Conservation (phyloP, 805 yeast genomes). For the Limtongia smithiae region DNA sequence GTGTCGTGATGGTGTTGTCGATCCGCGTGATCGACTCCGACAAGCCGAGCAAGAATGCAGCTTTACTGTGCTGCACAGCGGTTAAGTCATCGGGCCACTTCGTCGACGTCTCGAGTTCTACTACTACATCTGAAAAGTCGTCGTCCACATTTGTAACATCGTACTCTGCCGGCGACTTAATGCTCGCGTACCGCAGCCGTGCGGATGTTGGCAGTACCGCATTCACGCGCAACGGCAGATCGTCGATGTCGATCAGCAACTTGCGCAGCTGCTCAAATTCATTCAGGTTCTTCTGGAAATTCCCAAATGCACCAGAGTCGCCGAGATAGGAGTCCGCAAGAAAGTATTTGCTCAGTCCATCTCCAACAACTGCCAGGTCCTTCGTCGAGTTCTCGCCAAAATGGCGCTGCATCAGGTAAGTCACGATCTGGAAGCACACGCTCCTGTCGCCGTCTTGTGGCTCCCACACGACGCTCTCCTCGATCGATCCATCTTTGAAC, state of each 20-base stretch:
- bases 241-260: conserved; percentile 45
- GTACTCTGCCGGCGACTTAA: conserved; percentile 73
- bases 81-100: conserved; percentile 92
- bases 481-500: conserved; percentile 87
- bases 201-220: conserved; percentile 72
- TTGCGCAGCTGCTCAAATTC: conserved; percentile 54
- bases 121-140: conserved; percentile 64
- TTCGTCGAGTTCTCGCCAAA: conserved; percentile 43
- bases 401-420: conserved; percentile 62
- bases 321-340: conserved; percentile 40
- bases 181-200: conserved; percentile 69
- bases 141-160: conserved; percentile 27
- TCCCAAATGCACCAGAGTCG: conserved; percentile 14
- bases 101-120: conserved; percentile 85
- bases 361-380: conserved; percentile 12
- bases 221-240: conserved; percentile 68
- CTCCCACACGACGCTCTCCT: conserved; percentile 86
- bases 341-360: conserved; percentile 32
- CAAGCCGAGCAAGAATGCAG: conserved; percentile 79
- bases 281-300: conserved; percentile 34
- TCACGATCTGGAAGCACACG: conserved; percentile 59
- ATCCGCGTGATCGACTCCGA: conserved; percentile 45
- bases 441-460: conserved; percentile 42
- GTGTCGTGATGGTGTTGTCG: conserved; percentile 54
- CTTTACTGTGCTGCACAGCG: conserved; percentile 83